phyloP scores from a whole-genome alignment of 106 monocot genomes.

The Acorus calamus region DNA sequence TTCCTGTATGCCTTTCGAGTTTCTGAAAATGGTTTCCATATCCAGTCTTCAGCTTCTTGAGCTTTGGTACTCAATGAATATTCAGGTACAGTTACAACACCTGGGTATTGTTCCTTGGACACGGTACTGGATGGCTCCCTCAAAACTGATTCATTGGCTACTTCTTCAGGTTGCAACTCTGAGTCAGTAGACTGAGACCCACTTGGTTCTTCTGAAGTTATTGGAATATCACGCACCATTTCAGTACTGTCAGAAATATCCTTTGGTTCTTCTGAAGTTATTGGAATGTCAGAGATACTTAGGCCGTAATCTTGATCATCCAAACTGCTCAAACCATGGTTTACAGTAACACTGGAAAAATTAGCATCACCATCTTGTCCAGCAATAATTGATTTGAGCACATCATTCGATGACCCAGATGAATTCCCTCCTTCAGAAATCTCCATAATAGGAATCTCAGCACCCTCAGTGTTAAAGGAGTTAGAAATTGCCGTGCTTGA shows the following conservation, averaged over 20 bases:
- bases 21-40: constrained; percentile 64
- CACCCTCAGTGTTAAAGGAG: constrained; percentile 5
- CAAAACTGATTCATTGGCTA: neutral
- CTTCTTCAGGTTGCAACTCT: neutral
- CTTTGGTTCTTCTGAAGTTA: constrained; percentile 7
- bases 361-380: neutral
- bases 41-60: constrained; percentile 36
- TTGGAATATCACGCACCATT: constrained; percentile 9
- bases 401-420: neutral
- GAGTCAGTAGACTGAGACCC: too few species aligned
- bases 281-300: constrained; percentile 10
- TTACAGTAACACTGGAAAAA: too few species aligned
- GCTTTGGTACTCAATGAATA: constrained; percentile 4
- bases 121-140: neutral
- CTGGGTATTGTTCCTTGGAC: neutral
- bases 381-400: neutral
- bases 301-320: constrained; percentile 6
- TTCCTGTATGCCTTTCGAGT: constrained; percentile 38
- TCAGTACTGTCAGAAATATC: constrained; percentile 16
- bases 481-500: neutral
- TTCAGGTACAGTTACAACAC: constrained; percentile 1
- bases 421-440: neutral
- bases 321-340: too few species aligned
- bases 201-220: constrained; percentile 2
- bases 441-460: constrained; percentile 1